Base-by-base conservation (phyloP, 2,329 filamentous ascomycete species). In the Alternaria rosae region DNA sequence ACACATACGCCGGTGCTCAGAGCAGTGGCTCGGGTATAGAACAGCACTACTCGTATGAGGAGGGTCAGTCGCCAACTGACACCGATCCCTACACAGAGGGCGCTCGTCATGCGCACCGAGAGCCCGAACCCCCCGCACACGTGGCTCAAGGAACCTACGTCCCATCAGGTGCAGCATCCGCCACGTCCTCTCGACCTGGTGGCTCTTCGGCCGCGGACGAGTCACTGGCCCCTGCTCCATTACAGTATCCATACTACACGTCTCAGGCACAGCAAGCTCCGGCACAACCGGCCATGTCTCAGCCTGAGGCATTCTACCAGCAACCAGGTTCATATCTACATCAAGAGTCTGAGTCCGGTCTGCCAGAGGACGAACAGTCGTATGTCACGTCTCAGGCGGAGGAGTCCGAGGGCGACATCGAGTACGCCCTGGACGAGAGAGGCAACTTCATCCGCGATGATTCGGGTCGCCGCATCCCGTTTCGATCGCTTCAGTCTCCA, bases 51-150 rank as follows among this genome's bases (percentile, higher is more conserved):
- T 78, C 77, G 3, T 87, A 86, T 61, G 83, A 85, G 59, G 77
- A 82, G 47, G 81, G 80, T 11, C 78, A 79, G 60, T 85, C 85
- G 3, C 85, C 86, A 12, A 86, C 86, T 3, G 85, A 86, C 57
- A 88, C 86, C 0, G 88, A 91, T 70, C 88, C 88, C 1, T 90
- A 89, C 70, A 85, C 84, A 4, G 88, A 89, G 68, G 76, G 48
- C 20, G 56, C 62, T 4, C 76, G 69, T 6, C 72, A 68, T 51
- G 56, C 63, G 17, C 75, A 67, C 17, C 72, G 74, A 20, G 76
- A 78, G 43, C 72, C 75, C 6, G 74, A 79, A n/a, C 66, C 68
- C 4, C 63, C 76, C 52, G 69, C 73, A 13, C 64, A 54, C 35
- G 65, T 79, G 11, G 68, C 71, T 4, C 75, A 76, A 61, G 77